phyloP scores from a whole-genome alignment of 371 early-diverging fungal species.

The Rhizomucor pusillus region DNA sequence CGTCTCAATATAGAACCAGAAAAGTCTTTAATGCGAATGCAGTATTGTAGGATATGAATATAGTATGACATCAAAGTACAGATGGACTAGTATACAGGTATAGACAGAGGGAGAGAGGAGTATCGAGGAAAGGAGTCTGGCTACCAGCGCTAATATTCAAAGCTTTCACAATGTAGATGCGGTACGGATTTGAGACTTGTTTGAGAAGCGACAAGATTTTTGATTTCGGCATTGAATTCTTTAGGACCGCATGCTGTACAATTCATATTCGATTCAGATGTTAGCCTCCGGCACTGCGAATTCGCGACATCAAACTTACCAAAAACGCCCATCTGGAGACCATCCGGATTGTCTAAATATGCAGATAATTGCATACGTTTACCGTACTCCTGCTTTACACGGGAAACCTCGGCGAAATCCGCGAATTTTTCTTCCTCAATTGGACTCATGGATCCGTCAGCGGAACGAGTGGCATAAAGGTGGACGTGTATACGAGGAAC shows the following conservation, averaged over 20 bases:
- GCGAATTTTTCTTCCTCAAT: constrained; percentile 4
- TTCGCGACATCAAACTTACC: constrained; percentile 22
- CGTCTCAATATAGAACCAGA: too few species aligned
- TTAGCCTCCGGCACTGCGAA: too few species aligned
- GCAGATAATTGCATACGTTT: constrained; percentile 7
- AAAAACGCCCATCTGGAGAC: constrained; percentile 21
- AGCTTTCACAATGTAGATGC: constrained; percentile 36
- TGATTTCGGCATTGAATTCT: constrained; percentile 27
- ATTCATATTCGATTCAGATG: too few species aligned
- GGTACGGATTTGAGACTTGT: constrained; percentile 10
- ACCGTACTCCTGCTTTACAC: not conserved
- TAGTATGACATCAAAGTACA: constrained; percentile 4
- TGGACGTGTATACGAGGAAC: constrained; percentile 16
- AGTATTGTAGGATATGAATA: not conserved
- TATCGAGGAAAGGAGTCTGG: not conserved
- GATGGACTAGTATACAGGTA: not conserved
- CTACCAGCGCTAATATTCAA: constrained; percentile 24
- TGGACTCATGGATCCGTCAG: not conserved
- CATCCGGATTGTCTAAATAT: constrained; percentile 8
- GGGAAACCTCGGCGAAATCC: not conserved
- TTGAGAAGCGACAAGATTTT: constrained; percentile 27
- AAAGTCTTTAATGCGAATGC: too few species aligned
- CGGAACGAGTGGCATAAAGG: constrained; percentile 17
- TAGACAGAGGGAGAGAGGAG: not conserved
- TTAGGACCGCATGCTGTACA: constrained; percentile 43